Conservation (phyloP, 2,329 filamentous ascomycete species). For the Fusarium citri region DNA sequence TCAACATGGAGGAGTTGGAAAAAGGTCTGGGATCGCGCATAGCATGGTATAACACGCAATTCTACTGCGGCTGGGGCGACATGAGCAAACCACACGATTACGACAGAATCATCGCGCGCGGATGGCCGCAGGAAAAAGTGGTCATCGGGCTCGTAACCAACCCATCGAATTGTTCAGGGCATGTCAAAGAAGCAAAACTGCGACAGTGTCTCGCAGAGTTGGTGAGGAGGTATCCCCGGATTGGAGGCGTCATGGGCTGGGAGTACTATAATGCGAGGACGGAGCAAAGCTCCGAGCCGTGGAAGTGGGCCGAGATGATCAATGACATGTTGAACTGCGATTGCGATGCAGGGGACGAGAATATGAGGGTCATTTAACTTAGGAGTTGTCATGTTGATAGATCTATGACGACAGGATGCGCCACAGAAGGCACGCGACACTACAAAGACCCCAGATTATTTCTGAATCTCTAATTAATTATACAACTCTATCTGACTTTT, state of each 20-base stretch:
- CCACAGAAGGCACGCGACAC: constrained; percentile 23
- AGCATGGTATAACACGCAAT: constrained; percentile 87
- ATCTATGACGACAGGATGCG: constrained; percentile 35
- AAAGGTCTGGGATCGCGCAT: constrained; percentile 70
- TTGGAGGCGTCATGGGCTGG: constrained; percentile 92
- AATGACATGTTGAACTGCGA: constrained; percentile 39
- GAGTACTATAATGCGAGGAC: constrained; percentile 84
- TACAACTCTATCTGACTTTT: background rate
- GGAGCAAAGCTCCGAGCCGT: constrained; percentile 61
- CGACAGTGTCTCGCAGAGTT: constrained; percentile 56
- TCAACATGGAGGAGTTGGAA: constrained; percentile 80
- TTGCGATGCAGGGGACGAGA: background rate
- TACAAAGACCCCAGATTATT: constrained; percentile 25
- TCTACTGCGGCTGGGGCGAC: constrained; percentile 87
- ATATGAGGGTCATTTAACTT: constrained; percentile 18
- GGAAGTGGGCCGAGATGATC: constrained; percentile 74
- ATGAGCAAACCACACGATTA: constrained; percentile 57
- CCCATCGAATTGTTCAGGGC: constrained; percentile 71
- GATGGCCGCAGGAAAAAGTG: constrained; percentile 77
- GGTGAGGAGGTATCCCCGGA: constrained; percentile 66
- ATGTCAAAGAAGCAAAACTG: constrained; percentile 58
- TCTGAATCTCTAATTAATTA: background rate
- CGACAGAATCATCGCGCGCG: constrained; percentile 62
- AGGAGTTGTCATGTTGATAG: constrained; percentile 6
- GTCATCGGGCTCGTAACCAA: constrained; percentile 84